phyloP scores from a whole-genome alignment of 129 eudicot species.

The Lactuca saligna region DNA sequence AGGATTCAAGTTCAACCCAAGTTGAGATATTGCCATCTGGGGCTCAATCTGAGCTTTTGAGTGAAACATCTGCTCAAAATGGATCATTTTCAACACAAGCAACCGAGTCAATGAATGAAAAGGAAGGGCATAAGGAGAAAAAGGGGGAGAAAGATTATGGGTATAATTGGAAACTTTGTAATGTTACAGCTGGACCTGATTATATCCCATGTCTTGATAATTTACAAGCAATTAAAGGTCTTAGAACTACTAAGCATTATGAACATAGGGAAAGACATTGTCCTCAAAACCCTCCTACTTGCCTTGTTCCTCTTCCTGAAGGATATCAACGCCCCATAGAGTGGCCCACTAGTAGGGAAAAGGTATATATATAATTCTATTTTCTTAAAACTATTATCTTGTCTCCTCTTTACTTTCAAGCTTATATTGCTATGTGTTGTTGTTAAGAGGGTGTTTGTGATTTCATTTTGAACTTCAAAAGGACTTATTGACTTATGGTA shows the following conservation, averaged over 20 bases:
- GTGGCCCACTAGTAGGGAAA: constrained; percentile 95
- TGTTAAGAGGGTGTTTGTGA: too few species aligned
- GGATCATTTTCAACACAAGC: constrained; percentile 86
- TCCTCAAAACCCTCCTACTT: constrained; percentile 78
- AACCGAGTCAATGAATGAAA: constrained; percentile 72
- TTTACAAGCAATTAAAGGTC: constrained; percentile 57
- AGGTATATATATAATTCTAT: constrained; percentile 33
- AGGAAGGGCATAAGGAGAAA: constrained; percentile 49
- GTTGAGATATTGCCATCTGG: constrained; percentile 66
- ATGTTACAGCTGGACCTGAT: constrained; percentile 76
- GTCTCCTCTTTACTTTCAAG: too few species aligned
- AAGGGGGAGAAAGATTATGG: constrained; percentile 27
- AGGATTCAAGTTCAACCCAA: constrained; percentile 22
- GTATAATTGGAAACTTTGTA: constrained; percentile 78
- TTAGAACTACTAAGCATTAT: constrained; percentile 72
- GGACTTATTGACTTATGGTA: too few species aligned
- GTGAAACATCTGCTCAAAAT: constrained; percentile 59
- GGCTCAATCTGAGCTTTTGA: constrained; percentile 75
- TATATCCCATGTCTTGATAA: constrained; percentile 90
- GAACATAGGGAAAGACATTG: constrained; percentile 96
- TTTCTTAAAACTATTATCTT: background rate
- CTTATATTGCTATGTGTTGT: too few species aligned
- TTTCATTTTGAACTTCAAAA: too few species aligned
- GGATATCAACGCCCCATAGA: constrained; percentile 71
- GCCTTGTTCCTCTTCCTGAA: constrained; percentile 88